Evolutionary conservation across 202 grass and related monocot species (phyloP).

Genomic region (Schoenoplectus triqueter): DNA sequence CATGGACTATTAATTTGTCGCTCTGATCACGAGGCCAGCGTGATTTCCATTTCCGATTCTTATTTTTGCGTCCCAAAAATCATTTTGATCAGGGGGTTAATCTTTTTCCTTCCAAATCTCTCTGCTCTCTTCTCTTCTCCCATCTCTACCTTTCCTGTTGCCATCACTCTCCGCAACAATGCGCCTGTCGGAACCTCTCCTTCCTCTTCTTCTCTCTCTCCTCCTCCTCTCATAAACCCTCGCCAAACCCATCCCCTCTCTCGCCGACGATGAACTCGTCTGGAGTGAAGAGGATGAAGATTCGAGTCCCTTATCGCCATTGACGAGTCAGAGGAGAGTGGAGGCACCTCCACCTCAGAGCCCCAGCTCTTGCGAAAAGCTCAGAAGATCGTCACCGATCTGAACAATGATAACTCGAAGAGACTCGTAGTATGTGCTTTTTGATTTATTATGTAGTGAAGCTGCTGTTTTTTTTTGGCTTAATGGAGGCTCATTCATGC

Average conservation of each 20-base stretch:
- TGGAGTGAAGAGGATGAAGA: conserved; percentile 57
- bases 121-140: too few species aligned
- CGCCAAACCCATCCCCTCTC: conserved; percentile 37
- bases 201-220: conserved; percentile 28
- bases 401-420: conserved; percentile 82
- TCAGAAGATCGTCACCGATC: conserved; percentile 87
- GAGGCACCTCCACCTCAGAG: not conserved
- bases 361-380: conserved; percentile 64
- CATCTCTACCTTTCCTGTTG: not conserved
- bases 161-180: not conserved
- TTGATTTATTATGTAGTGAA: not conserved
- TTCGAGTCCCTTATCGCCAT: conserved; percentile 79
- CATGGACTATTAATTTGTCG: too few species aligned
- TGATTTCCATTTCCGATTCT: too few species aligned
- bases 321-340: conserved; percentile 64
- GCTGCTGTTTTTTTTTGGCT: not conserved
- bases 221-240: conserved; percentile 45
- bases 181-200: not conserved
- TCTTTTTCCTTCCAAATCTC: too few species aligned
- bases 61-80: too few species aligned
- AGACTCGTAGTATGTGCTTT: conserved; percentile 43
- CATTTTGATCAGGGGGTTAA: too few species aligned
- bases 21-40: too few species aligned
- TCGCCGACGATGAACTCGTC: conserved; percentile 40
- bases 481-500: not conserved